Evolutionary conservation across 306 rosid species (phyloP).

Genomic region (Begonia masoniana): DNA sequence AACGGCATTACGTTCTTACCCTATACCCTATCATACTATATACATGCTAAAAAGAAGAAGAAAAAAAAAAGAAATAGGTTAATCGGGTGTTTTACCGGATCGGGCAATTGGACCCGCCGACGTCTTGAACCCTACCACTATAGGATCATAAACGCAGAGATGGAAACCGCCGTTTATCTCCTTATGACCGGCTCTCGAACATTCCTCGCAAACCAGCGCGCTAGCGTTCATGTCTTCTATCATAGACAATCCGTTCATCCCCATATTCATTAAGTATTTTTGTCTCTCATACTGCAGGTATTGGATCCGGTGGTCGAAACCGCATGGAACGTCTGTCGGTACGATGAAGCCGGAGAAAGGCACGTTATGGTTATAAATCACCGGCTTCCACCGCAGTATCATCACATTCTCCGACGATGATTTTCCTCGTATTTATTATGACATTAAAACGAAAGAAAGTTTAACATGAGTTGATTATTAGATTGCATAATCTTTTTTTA

Average conservation of each 20-base stretch:
- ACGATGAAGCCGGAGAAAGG: conserved; percentile 9
- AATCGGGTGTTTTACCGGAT: conserved; percentile 30
- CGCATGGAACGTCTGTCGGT: conserved; percentile 17
- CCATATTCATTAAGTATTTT: conserved; percentile 24
- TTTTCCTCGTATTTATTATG: not conserved
- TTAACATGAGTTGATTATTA: too few relatives aligned
- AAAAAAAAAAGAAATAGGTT: conserved; percentile 1
- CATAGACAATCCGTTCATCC: not conserved
- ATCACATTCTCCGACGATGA: conserved; percentile 26
- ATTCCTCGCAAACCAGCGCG: conserved; percentile 25
- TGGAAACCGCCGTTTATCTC: conserved; percentile 41
- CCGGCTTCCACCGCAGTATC: conserved; percentile 29
- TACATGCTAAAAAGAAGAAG: not conserved
- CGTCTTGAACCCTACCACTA: conserved; percentile 43
- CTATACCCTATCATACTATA: conserved; percentile 21
- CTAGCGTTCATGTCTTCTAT: conserved; percentile 2
- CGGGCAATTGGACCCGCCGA: conserved; percentile 71
- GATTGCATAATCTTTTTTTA: too few relatives aligned
- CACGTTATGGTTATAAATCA: not conserved
- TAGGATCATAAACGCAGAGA: conserved; percentile 46
- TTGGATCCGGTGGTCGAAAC: conserved; percentile 21
- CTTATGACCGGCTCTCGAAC: conserved; percentile 19
- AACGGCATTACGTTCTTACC: conserved; percentile 4
- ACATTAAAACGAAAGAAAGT: too few relatives aligned
- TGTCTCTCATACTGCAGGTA: conserved; percentile 26